Conservation (phyloP, 352 stramenopile genomes). For the Phytopythium boreale region DNA sequence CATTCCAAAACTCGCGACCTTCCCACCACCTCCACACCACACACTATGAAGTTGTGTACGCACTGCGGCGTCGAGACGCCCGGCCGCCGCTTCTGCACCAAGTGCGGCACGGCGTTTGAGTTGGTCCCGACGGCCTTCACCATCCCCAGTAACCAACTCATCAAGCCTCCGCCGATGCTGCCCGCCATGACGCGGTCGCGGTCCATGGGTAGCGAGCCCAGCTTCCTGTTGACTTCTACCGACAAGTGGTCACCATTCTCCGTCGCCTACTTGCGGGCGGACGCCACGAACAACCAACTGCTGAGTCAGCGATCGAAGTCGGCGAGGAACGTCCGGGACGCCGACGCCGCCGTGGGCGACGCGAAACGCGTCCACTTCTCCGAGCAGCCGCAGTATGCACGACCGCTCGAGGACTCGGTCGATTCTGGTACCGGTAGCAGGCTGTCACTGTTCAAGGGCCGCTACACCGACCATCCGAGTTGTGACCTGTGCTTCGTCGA, state of each 20-base stretch:
- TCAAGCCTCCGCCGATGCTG: background rate
- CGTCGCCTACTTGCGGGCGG: background rate
- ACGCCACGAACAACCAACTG: background rate
- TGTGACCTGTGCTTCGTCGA: slow-evolving; percentile 52
- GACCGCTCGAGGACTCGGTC: background rate
- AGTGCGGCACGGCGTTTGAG: slow-evolving; percentile 25
- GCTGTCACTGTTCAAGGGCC: slow-evolving; percentile 24
- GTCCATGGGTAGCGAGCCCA: background rate
- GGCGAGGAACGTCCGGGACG: background rate
- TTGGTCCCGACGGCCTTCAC: background rate
- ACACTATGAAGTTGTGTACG: background rate
- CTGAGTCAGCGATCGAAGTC: background rate
- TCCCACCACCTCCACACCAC: background rate
- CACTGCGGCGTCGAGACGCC: slow-evolving; percentile 6
- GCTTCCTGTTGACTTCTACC: background rate
- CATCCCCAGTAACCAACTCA: background rate
- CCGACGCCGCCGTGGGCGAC: background rate
- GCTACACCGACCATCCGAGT: slow-evolving; percentile 60
- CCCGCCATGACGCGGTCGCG: background rate
- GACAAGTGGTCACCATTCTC: background rate
- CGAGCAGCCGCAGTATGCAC: background rate
- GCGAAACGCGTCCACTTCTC: background rate
- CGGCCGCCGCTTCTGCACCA: slow-evolving; percentile 29
- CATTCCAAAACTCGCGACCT: background rate
- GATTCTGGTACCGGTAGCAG: background rate